A percentile compares a stretch with the other conserved stretches of the same genome.
Evolutionary conservation across 2,329 filamentous ascomycete species (phyloP).

Genomic region (Ceratocystis albifundus): DNA sequence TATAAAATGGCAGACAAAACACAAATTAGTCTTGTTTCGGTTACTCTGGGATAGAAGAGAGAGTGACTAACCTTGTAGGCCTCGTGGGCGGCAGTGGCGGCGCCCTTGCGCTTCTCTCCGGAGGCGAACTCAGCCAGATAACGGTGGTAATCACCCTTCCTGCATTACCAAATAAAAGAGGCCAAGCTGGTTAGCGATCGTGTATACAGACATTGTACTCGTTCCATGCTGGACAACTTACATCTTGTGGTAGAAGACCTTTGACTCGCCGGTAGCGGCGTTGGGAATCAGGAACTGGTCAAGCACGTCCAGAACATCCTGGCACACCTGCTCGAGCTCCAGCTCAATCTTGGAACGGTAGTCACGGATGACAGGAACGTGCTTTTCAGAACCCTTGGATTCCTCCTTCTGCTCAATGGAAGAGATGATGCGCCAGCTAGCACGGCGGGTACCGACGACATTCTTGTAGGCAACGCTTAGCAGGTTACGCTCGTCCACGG

Average conservation of each 20-base stretch:
- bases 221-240: conserved; percentile 39
- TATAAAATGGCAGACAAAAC: conserved; percentile 29
- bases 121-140: conserved; percentile 95
- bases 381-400: conserved; percentile 93
- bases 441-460: conserved; percentile 93
- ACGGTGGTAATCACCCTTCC: conserved; percentile 98
- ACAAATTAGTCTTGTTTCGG: too few species aligned
- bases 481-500: conserved; percentile 96
- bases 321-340: conserved; percentile 95
- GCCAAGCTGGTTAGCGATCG: conserved; percentile 14
- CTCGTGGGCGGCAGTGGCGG: conserved; percentile 87
- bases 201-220: neutral
- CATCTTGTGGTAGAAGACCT: conserved; percentile 99
- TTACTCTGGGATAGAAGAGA: conserved; percentile 37
- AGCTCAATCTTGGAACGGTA: conserved; percentile 98
- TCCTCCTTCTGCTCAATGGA: conserved; percentile 99
- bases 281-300: conserved; percentile 90
- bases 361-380: conserved; percentile 85
- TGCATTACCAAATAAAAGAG: conserved; percentile 31
- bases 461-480: conserved; percentile 99
- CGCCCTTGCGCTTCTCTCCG: conserved; percentile 88
- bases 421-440: conserved; percentile 98
- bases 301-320: conserved; percentile 92
- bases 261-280: conserved; percentile 92
- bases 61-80: conserved; percentile 96